Evolutionary conservation across 805 yeast species (phyloP).

Genomic region (Pachysolen tannophilus): DNA sequence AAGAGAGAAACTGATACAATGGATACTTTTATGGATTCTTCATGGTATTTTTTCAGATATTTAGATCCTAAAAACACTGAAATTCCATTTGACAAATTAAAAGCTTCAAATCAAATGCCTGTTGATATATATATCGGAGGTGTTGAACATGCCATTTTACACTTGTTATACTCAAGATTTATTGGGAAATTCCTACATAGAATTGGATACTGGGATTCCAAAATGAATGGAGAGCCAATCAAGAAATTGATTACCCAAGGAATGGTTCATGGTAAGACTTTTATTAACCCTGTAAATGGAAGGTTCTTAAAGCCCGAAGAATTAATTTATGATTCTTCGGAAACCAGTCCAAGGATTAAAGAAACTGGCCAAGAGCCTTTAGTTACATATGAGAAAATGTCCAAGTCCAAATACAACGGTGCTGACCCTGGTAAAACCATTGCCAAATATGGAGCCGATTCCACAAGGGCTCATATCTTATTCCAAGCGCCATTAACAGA

Average conservation of each 20-base stretch:
- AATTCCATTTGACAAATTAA: constrained; percentile 40
- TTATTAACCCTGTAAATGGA: constrained; percentile 60
- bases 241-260: constrained; percentile 82
- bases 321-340: constrained; percentile 29
- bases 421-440: constrained; percentile 83
- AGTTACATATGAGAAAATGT: constrained; percentile 83
- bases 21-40: constrained; percentile 98
- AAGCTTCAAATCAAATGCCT: constrained; percentile 54
- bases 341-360: constrained; percentile 33
- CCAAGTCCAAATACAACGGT: constrained; percentile 92
- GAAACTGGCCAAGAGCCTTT: constrained; percentile 43
- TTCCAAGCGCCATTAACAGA: constrained; percentile 89
- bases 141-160: constrained; percentile 93
- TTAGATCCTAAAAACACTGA: constrained; percentile 59
- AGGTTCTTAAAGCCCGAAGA: constrained; percentile 77
- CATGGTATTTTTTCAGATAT: constrained; percentile 91
- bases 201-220: constrained; percentile 63
- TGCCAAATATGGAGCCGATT: constrained; percentile 78
- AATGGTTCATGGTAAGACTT: constrained; percentile 95
- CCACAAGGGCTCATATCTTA: constrained; percentile 85
- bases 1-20: constrained; percentile 93
- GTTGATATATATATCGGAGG: constrained; percentile 93
- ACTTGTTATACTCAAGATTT: constrained; percentile 79
- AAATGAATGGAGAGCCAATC: constrained; percentile 70
- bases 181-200: constrained; percentile 69